Evolutionary conservation across 2,329 filamentous ascomycete species (phyloP), one percentile per base, ranked within the genome.

Genomic region (Scytalidium lignicola): DNA sequence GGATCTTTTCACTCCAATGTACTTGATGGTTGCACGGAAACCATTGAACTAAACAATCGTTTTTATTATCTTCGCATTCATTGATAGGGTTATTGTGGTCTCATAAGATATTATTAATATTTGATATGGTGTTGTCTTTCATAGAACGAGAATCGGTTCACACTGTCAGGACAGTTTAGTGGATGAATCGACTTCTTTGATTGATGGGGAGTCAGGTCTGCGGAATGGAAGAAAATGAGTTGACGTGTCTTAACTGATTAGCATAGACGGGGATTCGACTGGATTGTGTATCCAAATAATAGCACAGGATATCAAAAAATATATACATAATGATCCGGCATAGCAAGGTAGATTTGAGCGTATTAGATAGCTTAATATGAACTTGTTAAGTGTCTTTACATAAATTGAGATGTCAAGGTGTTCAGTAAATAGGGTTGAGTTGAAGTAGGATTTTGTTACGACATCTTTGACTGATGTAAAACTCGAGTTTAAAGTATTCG

Each of bases 1-100:
- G 74, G 86, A 93, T 67, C 79, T 96, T 19, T 96, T 96, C 72
- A 96, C 91, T 1, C 91, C 91, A 48, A 96, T 96, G 91, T 96
- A 95, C 73, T 74, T 96, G 63, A 96, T 96, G 88, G 81, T 96
- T 52, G 91, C 82, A 51, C 83, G 86, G 71, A 96, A 96, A 78
- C 89, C 91, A 48, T 37, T 37, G 15, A 37, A 37, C 32, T 37
- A 37, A 13, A 37, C 15, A 28, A 23, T 39, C 20, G 40, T 41
- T 43, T 48, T 5, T 37, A 37, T 5, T 37, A 15, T 37, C n/a
- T 37, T 37, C 32, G 15, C 5, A 37, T 15, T 37, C 32, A n/a
- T 37, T 37, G 32, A 5, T 37, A 37, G 32, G 32, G 32, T 37
- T 37, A 15, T 15, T 17, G 15, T 37, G 32, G 32, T 37, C 32